Evolutionary conservation across 805 yeast species (phyloP), one percentile per base, ranked within the genome.

Genomic region (Hanseniaspora valbyensis): DNA sequence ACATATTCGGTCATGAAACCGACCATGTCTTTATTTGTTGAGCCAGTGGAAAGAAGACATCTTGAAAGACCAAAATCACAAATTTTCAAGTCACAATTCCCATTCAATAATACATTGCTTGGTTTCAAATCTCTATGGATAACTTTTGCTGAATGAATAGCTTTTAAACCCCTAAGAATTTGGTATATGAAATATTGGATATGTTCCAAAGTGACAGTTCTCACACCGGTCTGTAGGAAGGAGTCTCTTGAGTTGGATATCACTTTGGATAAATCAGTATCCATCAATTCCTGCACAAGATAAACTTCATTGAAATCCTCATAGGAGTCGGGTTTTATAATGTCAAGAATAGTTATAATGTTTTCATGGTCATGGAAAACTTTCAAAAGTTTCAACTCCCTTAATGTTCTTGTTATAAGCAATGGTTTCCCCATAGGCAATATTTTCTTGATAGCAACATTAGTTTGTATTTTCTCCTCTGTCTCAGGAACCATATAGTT

Each of bases 51-150:
- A 22, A 74, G 70, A 16, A 76, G 65, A 34, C 75, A 70, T 50
- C 90, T 68, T 0, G 89, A 80, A 21, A 83, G 64, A 0, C 92
- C 92, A 66, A 83, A 83, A 65, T 83, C 92, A 64, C 90, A 82
- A 14, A 83, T 75, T 56, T 82, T 83, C 53, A 83, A 66, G 60
- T 82, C 87, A 64, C 92, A 83, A 55, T 81, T 76, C 13, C 79
- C 73, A 59, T 81, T 81, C 18, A 83, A 68, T 54, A 83, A 62
- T 18, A 83, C 60, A 60, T 83, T 83, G 10, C 84, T 77, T 0
- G 92, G 90, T 60, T 83, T 83, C 53, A 83, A 69, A 62, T 83
- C 92, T 54, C 92, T 67, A 61, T 83, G 92, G 36, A 83, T 75
- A 1, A 83, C 87, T 45, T 76, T 75, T 6, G 86, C 85, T 39